phyloP scores from a whole-genome alignment of 495 filamentous ascomycete genomes.

The Xylaria sp. region DNA sequence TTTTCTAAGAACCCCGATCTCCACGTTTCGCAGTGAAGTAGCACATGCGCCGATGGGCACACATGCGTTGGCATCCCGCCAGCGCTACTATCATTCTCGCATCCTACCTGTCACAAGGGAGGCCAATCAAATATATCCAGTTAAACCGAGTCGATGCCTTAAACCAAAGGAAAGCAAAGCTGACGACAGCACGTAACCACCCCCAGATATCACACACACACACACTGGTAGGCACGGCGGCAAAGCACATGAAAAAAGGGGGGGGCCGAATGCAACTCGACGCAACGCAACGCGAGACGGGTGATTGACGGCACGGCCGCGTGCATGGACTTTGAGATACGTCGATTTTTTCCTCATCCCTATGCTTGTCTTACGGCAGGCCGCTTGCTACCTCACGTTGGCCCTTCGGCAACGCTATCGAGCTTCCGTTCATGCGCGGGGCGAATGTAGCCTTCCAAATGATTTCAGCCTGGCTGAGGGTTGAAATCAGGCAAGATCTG shows the following conservation, averaged over 20 bases:
- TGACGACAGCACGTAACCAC: background rate
- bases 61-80: background rate
- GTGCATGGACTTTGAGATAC: slow-evolving; percentile 7
- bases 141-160: background rate
- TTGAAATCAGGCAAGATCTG: background rate
- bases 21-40: background rate
- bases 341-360: slow-evolving; percentile 9
- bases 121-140: background rate
- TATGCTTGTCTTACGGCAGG: slow-evolving; percentile 1
- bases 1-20: background rate
- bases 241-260: slow-evolving; percentile 19
- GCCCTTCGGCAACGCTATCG: background rate
- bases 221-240: background rate
- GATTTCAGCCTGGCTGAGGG: background rate
- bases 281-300: slow-evolving; percentile 8
- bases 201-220: background rate
- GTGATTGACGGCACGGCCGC: slow-evolving; percentile 6
- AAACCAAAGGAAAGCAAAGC: background rate
- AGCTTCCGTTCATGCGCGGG: background rate
- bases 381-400: background rate
- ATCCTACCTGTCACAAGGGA: too few relatives aligned
- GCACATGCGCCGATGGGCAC: background rate
- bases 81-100: background rate
- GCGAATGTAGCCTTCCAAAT: background rate
- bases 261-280: slow-evolving; percentile 10